Conservation (phyloP, 2,329 filamentous ascomycete genomes). For the Ophioceras dolichostomum region DNA sequence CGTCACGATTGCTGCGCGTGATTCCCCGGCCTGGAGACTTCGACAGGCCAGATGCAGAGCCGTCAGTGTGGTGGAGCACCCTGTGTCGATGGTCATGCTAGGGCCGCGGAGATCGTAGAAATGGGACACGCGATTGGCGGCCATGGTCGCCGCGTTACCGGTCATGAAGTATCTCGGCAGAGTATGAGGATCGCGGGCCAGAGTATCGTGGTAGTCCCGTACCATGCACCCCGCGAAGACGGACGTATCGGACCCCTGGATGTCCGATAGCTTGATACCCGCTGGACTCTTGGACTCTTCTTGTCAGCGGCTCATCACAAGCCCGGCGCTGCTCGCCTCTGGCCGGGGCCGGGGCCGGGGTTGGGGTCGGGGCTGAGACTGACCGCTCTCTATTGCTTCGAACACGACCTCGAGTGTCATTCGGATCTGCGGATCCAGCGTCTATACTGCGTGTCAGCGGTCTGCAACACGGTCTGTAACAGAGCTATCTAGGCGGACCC, state of each 20-base stretch:
- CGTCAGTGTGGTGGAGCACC: slow-evolving; percentile 5
- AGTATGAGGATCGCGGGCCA: slow-evolving; percentile 8
- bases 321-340: too few relatives aligned
- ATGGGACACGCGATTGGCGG: slow-evolving; percentile 9
- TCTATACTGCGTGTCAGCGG: too few relatives aligned
- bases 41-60: slow-evolving; percentile 17
- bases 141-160: slow-evolving; percentile 8
- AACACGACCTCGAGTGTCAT: too few relatives aligned
- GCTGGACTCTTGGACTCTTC: too few relatives aligned
- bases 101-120: slow-evolving; percentile 9
- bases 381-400: too few relatives aligned
- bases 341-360: too few relatives aligned
- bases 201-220: slow-evolving; percentile 5
- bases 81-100: slow-evolving; percentile 7
- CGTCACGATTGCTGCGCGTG: slow-evolving; percentile 14
- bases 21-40: slow-evolving; percentile 12
- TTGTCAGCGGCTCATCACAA: too few relatives aligned
- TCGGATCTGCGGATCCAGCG: too few relatives aligned
- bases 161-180: slow-evolving; percentile 11
- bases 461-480: too few relatives aligned
- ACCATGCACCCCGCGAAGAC: slow-evolving; percentile 16
- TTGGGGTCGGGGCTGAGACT: too few relatives aligned
- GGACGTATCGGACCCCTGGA: slow-evolving; percentile 16
- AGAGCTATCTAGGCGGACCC: too few relatives aligned
- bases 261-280: slow-evolving; percentile 15